These are phyloP conservation scores for Diplocarpon rosae DNA, from an alignment of 2,329 filamentous ascomycete species.

Conservation along the genomic window DNA sequence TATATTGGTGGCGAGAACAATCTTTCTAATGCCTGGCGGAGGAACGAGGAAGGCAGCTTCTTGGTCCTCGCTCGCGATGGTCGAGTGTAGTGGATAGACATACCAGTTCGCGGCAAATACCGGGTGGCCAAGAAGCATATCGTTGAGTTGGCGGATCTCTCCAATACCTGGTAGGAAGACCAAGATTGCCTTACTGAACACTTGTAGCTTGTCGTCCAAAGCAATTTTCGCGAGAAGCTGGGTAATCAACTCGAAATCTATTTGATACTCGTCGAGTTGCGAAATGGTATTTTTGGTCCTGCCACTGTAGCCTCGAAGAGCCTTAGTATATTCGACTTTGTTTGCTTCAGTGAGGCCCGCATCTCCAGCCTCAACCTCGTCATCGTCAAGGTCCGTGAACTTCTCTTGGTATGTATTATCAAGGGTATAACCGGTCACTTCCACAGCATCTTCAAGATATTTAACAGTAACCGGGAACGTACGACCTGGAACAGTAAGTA, in stretches of 20 bases:
- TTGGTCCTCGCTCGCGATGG: conserved; percentile 92
- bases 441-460: conserved; percentile 87
- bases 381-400: conserved; percentile 53
- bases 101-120: conserved; percentile 70
- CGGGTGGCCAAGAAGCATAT: conserved; percentile 67
- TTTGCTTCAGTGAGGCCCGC: conserved; percentile 36
- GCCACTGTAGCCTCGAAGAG: conserved; percentile 61
- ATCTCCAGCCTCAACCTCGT: conserved; percentile 38
- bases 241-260: conserved; percentile 80
- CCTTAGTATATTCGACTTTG: conserved; percentile 47
- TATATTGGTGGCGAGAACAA: conserved; percentile 95
- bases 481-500: conserved; percentile 82
- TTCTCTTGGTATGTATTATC: conserved; percentile 37
- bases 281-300: conserved; percentile 65
- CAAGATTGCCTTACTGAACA: conserved; percentile 83
- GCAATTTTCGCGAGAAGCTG: conserved; percentile 70
- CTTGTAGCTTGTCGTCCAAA: conserved; percentile 49
- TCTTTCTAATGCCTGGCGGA: conserved; percentile 72
- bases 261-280: conserved; percentile 79
- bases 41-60: conserved; percentile 85
- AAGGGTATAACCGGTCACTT: conserved; percentile 64
- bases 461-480: conserved; percentile 85
- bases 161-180: conserved; percentile 91
- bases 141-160: conserved; percentile 81
- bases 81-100: conserved; percentile 83